Evolutionary conservation across 768 basidiomycete species (phyloP).

Genomic region (Botryobasidium botryosum): DNA sequence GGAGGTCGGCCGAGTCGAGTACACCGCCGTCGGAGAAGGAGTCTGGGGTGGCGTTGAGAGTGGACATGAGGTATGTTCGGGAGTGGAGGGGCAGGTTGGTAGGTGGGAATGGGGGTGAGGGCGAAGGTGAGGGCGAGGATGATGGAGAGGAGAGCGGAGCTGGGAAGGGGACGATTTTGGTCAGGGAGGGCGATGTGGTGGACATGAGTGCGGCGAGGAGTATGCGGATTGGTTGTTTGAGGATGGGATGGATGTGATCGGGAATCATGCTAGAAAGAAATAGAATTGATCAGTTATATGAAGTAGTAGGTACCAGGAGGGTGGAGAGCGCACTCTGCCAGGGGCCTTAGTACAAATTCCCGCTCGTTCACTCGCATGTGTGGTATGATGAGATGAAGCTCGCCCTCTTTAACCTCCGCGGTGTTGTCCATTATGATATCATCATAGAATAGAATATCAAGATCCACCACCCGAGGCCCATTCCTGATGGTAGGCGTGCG

Average conservation of each 20-base stretch:
- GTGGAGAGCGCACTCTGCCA: constrained; percentile 53
- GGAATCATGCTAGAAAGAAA: constrained; percentile 54
- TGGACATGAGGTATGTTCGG: constrained; percentile 72
- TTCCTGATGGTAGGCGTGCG: constrained; percentile 62
- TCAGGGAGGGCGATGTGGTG: constrained; percentile 24
- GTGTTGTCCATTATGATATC: constrained; percentile 32
- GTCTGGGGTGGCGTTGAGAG: constrained; percentile 85
- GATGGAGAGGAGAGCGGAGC: too few relatives aligned
- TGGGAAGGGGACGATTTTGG: constrained; percentile 54
- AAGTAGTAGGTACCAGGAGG: not conserved
- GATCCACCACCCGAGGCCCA: constrained; percentile 79
- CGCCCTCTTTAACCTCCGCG: constrained; percentile 23
- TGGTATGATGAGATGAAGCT: constrained; percentile 63
- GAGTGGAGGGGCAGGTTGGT: constrained; percentile 10
- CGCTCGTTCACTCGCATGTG: constrained; percentile 69
- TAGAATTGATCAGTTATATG: not conserved
- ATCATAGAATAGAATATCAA: constrained; percentile 75
- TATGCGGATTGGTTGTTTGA: constrained; percentile 28
- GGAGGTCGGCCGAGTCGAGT: constrained; percentile 31
- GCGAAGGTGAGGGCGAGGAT: constrained; percentile 14
- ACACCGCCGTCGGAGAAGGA: constrained; percentile 89
- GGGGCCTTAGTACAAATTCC: constrained; percentile 81
- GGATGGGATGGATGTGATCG: constrained; percentile 44
- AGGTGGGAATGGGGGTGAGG: not conserved
- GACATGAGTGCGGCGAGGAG: too few relatives aligned